A percentile compares a stretch with the other conserved stretches of the same genome.
phyloP scores from a whole-genome alignment of 371 early-diverging fungal genomes.

The Mortierella polycephala region DNA sequence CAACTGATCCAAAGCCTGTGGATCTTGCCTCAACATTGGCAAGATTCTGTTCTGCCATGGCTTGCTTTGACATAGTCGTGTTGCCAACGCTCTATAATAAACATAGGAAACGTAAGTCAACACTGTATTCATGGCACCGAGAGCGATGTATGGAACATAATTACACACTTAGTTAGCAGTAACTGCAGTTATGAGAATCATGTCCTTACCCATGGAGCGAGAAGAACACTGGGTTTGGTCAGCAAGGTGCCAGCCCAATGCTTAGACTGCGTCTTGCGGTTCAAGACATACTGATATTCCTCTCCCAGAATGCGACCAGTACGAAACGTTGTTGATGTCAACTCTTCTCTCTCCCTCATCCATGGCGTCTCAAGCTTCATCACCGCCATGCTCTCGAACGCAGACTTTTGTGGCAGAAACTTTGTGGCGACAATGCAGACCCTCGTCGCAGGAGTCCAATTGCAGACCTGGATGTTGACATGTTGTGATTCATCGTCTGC shows the following conservation, averaged over 20 bases:
- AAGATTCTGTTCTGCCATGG: constrained; percentile 13
- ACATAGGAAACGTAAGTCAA: not conserved
- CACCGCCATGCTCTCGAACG: constrained; percentile 8
- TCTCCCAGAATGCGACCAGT: constrained; percentile 61
- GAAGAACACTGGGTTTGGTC: constrained; percentile 60
- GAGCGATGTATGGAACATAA: too few relatives aligned
- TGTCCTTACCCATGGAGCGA: constrained; percentile 60
- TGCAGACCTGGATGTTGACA: constrained; percentile 24
- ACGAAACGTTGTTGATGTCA: not conserved
- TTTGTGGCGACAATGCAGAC: constrained; percentile 33
- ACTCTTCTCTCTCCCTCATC: constrained; percentile 9
- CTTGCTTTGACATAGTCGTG: constrained; percentile 21
- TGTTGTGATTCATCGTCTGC: constrained; percentile 2
- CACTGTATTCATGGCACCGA: too few relatives aligned
- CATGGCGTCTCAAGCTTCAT: constrained; percentile 3
- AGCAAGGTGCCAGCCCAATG: constrained; percentile 66
- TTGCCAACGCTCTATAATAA: constrained; percentile 24
- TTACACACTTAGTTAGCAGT: too few relatives aligned
- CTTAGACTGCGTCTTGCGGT: constrained; percentile 56
- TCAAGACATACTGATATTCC: constrained; percentile 68
- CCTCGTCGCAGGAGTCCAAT: constrained; percentile 36
- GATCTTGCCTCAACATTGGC: not conserved
- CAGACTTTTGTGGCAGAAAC: constrained; percentile 21
- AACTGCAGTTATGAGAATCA: not conserved
- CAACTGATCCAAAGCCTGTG: not conserved